Evolutionary conservation across 495 filamentous ascomycete species (phyloP).

Genomic region (Podospora anserina): DNA sequence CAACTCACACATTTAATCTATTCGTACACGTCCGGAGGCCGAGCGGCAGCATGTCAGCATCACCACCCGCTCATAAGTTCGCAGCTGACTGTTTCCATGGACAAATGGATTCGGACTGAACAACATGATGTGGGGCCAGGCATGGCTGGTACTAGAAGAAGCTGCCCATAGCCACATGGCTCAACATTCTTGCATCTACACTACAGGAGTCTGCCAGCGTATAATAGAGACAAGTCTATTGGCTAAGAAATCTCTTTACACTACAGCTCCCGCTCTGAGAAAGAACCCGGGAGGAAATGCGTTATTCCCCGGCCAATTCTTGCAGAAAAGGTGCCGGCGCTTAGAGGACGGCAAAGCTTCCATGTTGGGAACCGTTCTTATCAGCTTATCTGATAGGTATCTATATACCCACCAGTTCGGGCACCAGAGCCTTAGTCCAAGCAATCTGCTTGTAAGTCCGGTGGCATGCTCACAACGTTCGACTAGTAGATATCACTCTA

Average conservation of each 20-base stretch:
- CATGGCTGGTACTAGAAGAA: no score
- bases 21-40: slow-evolving; percentile 1
- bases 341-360: slow-evolving; percentile 1
- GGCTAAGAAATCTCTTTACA: background rate
- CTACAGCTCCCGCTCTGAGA: background rate
- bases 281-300: background rate
- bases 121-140: no score
- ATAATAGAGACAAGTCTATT: background rate
- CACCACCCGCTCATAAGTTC: slow-evolving; percentile 2
- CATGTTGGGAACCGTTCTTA: background rate
- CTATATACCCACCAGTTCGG: background rate
- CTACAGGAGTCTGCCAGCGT: background rate
- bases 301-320: background rate
- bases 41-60: slow-evolving; percentile 4
- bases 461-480: no score
- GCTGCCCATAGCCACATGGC: no score
- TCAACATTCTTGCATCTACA: background rate
- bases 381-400: background rate
- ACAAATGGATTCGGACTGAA: no score
- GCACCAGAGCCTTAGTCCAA: background rate
- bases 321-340: background rate
- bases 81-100: background rate
- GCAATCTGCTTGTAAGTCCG: background rate
- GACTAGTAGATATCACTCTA: background rate
- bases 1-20: slow-evolving; percentile 5